Evolutionary conservation across 129 eudicot species (phyloP).

Genomic region (Heracleum sosnowskyi): DNA sequence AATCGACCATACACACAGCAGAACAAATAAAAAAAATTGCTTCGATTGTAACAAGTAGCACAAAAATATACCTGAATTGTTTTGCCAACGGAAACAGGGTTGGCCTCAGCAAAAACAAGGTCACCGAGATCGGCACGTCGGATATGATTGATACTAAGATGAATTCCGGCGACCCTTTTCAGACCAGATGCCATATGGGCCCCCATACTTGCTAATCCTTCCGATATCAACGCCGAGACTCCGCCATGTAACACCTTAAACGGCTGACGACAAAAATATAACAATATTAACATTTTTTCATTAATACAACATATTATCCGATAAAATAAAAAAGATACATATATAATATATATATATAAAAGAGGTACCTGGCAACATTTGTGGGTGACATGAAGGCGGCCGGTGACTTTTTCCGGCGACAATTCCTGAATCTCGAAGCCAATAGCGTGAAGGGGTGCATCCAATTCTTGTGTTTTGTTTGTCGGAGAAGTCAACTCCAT

Average conservation of each 20-base stretch:
- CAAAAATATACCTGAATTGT: slow-evolving; percentile 51
- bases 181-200: slow-evolving; percentile 77
- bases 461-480: slow-evolving; percentile 44
- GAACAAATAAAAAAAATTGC: neutral
- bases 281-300: no score
- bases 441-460: slow-evolving; percentile 51
- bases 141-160: slow-evolving; percentile 71
- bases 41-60: no score
- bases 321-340: no score
- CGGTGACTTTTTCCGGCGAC: slow-evolving; percentile 53
- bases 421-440: slow-evolving; percentile 58
- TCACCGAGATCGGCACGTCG: slow-evolving; percentile 70
- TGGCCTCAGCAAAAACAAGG: slow-evolving; percentile 64
- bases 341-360: no score
- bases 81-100: slow-evolving; percentile 54
- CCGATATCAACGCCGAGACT: slow-evolving; percentile 83
- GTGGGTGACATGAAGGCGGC: slow-evolving; percentile 51
- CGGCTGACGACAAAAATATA: slow-evolving; percentile 32
- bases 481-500: slow-evolving; percentile 13
- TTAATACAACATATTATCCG: neutral
- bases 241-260: slow-evolving; percentile 94
- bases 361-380: slow-evolving; percentile 60
- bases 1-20: no score
- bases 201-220: slow-evolving; percentile 76
- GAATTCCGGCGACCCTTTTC: slow-evolving; percentile 74